Evolutionary conservation across 495 filamentous ascomycete genomes (phyloP), one percentile per base, ranked within the genome.

Genomic region (Margaritispora aquatica): DNA sequence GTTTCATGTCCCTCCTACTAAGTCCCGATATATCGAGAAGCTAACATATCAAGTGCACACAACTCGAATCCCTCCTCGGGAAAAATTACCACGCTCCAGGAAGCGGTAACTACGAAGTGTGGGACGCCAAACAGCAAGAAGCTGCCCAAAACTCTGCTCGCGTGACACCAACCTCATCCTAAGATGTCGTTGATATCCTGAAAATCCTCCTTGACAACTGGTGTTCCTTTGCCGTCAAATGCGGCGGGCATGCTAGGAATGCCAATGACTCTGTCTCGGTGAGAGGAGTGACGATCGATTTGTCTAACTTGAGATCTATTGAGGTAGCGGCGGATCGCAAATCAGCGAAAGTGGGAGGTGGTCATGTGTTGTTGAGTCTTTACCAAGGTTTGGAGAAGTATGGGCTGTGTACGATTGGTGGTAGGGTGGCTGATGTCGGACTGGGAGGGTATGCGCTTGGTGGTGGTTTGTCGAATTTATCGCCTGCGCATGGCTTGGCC

Each of bases 251-350:
- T 64, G 73, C 68, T 2, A 69, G 72, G 23, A 74, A 70, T 51
- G 54, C 66, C 17, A 81, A 82, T 56, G 63, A 70, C 57, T 69
- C 72, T 21, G 77, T 72, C 60, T 74, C 75, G 56, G 57, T 75
- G n/a, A 62, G 69, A 15, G 83, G 84, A 8, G 76, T 87, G 4
- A 75, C 84, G 21, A 74, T 88, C 49, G 77, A 78, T 53, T 68
- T 86, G 17, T 54, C 65, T 0, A 72, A 72, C 1, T 59, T 88
- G 41, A 77, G 73, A 26, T 65, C 63, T 5, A 56, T 78, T 29
- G 34, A 19, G 8, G 60, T 79, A 13, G 62, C 65, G n/a, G 23
- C 57, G 11, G 71, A 73, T 50, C 63, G 70, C 2, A 51, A 64
- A 19, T 71, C 62, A 10, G 72, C 68, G 7, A 56, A 60, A 9